Conservation (phyloP, 768 basidiomycete genomes). For the Coprinopsis sp. region DNA sequence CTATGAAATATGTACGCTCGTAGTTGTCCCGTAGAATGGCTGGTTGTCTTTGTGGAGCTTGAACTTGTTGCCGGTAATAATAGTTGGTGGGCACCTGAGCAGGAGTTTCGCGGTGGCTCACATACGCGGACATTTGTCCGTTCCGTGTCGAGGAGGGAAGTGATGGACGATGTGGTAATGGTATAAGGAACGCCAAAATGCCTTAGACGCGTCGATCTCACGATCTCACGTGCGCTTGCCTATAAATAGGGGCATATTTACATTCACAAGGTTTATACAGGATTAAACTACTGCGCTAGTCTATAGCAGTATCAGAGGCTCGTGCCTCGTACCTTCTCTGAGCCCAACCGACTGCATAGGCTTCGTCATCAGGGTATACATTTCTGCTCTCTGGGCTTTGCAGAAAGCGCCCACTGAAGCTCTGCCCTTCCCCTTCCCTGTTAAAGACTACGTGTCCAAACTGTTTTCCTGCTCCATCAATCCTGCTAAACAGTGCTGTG, state of each 20-base stretch:
- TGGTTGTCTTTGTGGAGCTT: conserved; percentile 23
- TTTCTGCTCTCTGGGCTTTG: conserved; percentile 37
- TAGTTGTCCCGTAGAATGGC: conserved; percentile 67
- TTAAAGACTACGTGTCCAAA: conserved; percentile 13
- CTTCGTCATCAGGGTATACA: conserved; percentile 46
- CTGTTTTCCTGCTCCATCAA: conserved; percentile 4
- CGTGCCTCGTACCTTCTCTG: conserved; percentile 9
- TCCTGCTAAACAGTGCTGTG: conserved; percentile 5
- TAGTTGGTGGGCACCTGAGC: conserved; percentile 14
- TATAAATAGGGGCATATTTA: too few species aligned
- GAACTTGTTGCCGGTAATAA: conserved; percentile 22
- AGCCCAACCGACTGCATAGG: conserved; percentile 31
- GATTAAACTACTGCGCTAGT: too few species aligned
- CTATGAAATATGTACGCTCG: conserved; percentile 49
- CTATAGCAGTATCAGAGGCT: not conserved
- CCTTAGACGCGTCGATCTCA: too few species aligned
- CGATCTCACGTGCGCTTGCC: too few species aligned
- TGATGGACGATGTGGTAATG: too few species aligned
- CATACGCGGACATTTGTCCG: conserved; percentile 18
- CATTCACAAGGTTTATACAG: too few species aligned
- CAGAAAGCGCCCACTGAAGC: conserved; percentile 34
- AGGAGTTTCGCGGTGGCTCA: conserved; percentile 14
- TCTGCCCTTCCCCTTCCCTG: conserved; percentile 10
- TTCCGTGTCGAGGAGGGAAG: not conserved
- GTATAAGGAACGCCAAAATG: too few species aligned